Conservation (phyloP, 176 grass and related monocot genomes). For the Tillandsia leiboldiana region DNA sequence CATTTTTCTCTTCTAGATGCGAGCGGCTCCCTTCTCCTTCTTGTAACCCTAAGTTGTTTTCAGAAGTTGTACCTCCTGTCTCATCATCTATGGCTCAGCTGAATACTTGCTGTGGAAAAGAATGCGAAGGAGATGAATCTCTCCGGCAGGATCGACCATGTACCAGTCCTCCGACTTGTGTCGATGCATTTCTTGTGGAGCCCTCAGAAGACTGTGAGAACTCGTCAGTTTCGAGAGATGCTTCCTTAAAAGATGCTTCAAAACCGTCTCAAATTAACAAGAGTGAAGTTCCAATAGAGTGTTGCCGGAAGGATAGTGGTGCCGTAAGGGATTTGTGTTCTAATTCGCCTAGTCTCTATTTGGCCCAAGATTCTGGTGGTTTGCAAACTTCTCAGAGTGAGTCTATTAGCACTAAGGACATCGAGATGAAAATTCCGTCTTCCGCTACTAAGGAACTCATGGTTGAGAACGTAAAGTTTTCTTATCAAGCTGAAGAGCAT, state of each 20-base stretch:
- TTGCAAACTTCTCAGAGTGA: neutral
- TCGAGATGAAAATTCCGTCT: neutral
- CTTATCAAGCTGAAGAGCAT: constrained; percentile 4
- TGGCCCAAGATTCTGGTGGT: neutral
- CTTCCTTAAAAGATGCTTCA: neutral
- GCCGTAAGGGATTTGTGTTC: constrained; percentile 24
- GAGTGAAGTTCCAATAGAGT: neutral
- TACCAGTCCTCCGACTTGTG: constrained; percentile 10
- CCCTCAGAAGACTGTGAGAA: constrained; percentile 7
- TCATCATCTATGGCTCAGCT: neutral
- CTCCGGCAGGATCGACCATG: neutral
- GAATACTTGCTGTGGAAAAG: neutral
- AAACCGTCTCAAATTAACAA: neutral
- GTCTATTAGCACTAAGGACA: neutral
- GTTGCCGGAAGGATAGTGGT: constrained; percentile 20
- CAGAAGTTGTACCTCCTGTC: neutral
- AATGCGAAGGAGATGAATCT: neutral
- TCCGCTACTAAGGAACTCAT: neutral
- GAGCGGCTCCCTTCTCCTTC: neutral
- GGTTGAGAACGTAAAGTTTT: neutral
- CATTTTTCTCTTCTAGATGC: constrained; percentile 2
- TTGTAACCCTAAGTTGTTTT: neutral
- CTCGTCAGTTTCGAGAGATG: neutral
- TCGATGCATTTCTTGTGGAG: constrained; percentile 8
- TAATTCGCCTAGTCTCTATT: constrained; percentile 8